phyloP scores from a whole-genome alignment of 306 rosid species.

The Acmispon strigosus region DNA sequence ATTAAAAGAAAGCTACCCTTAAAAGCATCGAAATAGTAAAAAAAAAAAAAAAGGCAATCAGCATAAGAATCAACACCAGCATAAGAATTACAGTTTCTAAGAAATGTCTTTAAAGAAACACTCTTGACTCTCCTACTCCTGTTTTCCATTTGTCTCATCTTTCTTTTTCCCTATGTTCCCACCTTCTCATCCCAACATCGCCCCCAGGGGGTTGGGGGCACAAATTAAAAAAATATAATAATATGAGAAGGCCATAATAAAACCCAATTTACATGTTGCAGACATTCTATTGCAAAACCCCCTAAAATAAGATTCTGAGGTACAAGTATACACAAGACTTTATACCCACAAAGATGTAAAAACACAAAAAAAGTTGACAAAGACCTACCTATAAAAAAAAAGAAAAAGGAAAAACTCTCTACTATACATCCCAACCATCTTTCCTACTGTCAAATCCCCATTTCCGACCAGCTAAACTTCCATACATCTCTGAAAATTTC shows the following conservation, averaged over 20 bases:
- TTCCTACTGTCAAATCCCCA: constrained; percentile 64
- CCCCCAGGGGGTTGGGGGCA: constrained; percentile 16
- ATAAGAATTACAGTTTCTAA: constrained; percentile 22
- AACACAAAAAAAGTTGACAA: constrained; percentile 18
- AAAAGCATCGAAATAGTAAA: not conserved
- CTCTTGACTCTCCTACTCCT: not conserved
- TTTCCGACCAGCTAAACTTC: constrained; percentile 55
- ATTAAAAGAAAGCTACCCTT: not conserved
- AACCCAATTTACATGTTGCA: constrained; percentile 60
- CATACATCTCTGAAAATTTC: constrained; percentile 69
- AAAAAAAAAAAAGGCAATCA: too few species aligned
- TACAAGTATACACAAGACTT: constrained; percentile 25
- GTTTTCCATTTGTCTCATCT: not conserved
- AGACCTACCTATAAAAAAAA: constrained; percentile 12
- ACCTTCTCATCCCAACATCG: constrained; percentile 3
- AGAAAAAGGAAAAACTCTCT: not conserved
- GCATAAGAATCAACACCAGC: not conserved
- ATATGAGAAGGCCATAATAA: constrained; percentile 24
- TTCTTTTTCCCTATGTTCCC: not conserved
- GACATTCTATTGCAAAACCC: constrained; percentile 39
- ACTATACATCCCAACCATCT: constrained; percentile 97
- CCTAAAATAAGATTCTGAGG: constrained; percentile 44
- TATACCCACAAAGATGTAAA: constrained; percentile 30
- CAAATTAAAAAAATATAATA: constrained; percentile 6
- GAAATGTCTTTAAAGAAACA: not conserved